phyloP scores from a whole-genome alignment of 352 stramenopile species.

The Phytophthora pisi region DNA sequence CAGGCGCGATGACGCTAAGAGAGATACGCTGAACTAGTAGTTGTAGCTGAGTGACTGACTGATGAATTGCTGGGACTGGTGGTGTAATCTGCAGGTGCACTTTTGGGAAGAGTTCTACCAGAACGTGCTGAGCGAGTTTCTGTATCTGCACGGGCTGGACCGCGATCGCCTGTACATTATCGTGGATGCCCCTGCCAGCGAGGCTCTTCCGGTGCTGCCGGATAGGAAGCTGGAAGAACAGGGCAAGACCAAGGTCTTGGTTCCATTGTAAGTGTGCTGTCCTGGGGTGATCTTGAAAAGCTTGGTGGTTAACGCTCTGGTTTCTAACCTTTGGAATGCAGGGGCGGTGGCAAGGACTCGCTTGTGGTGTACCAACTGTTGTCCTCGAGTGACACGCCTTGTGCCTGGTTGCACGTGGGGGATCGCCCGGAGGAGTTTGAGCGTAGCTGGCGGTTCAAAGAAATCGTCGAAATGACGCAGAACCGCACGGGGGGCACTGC shows the following conservation, averaged over 20 bases:
- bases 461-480: constrained; percentile 40
- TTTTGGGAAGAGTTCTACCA: constrained; percentile 55
- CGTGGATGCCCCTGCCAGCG: constrained; percentile 12
- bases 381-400: constrained; percentile 26
- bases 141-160: constrained; percentile 41
- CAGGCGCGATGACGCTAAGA: constrained; percentile 14
- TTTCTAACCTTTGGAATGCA: constrained; percentile 10
- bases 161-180: constrained; percentile 44
- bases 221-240: constrained; percentile 28
- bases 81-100: constrained; percentile 23
- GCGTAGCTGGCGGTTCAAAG: constrained; percentile 37
- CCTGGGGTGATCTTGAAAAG: not conserved
- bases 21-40: not conserved
- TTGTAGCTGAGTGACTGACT: not conserved
- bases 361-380: constrained; percentile 45
- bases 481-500: constrained; percentile 18
- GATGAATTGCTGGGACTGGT: not conserved
- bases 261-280: constrained; percentile 37
- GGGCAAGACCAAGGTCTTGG: constrained; percentile 31
- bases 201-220: constrained; percentile 24
- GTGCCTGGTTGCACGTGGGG: constrained; percentile 42
- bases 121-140: constrained; percentile 45
- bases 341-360: constrained; percentile 46
- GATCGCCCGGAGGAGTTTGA: constrained; percentile 43
- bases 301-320: not conserved